Base-by-base conservation (phyloP, 2,329 filamentous ascomycete genomes). In the Parasarocladium wereldwijsianum region DNA sequence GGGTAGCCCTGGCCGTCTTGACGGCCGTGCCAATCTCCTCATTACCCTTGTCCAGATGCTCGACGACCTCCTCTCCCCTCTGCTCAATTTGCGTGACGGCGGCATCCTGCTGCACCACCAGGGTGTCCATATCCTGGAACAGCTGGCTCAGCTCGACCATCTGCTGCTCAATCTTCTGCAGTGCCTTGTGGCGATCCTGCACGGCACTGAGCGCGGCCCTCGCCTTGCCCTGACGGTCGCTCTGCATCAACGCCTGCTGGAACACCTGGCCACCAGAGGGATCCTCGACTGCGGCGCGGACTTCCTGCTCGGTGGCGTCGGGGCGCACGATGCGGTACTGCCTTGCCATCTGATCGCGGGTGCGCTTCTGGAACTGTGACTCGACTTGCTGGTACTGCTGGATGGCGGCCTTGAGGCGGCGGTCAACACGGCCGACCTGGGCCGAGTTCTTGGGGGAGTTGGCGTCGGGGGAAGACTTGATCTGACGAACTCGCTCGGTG, bases 271-370 rank as follows among this genome's bases (percentile, higher is more conserved):
- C 72, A 39, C 77, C 69, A 41, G 58, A 65, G 41, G 68, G 66
- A 43, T 83, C 74, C 45, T 87, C 73, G 1, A 86, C 78, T 11
- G 82, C 84, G 34, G 77, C 70, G 34, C 69, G 66, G 17, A 94
- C 72, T 52, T 96, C 85, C 24, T 66, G 62, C 32, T 90, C 81
- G 17, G 71, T 69, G 3, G 83, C 83, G 34, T 93, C 76, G 14
- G 85, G 82, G 39, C 75, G 70, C 32, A 90, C 86, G 49, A 96
- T 94, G 35, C 80, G 71, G 57, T 92, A 93, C 51, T 94, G 85
- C 32, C 90, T 72, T 40, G 76, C 79, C 58, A 92, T 81, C 54
- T 92, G 83, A 29, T 84, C 79, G 50, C 82, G 70, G 18, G 83
- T 73, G 41, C 78, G 76, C 54, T 80, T 79, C 48, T 79, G 72